These are phyloP conservation scores for Neopestalotiopsis rosae DNA, from an alignment of 2,329 filamentous ascomycete species.

Conservation along the genomic window DNA sequence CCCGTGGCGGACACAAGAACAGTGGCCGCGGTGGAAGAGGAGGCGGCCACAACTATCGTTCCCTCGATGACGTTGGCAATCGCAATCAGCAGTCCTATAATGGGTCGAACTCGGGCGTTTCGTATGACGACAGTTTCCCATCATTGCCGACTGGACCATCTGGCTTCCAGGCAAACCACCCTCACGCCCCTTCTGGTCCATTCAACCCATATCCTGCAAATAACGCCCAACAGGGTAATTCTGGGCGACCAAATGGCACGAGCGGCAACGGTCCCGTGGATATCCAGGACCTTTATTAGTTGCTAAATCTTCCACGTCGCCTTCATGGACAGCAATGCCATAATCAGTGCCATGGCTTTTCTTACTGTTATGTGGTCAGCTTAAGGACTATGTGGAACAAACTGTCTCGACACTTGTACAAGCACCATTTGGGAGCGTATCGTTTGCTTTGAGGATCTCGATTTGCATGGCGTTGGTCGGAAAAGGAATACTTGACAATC, in stretches of 20 bases:
- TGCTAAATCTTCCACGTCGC: too few species aligned
- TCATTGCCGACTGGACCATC: conserved; percentile 32
- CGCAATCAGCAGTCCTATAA: conserved; percentile 51
- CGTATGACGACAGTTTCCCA: conserved; percentile 51
- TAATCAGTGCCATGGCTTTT: not conserved
- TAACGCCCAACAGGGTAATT: conserved; percentile 21
- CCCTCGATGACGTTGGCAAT: conserved; percentile 68
- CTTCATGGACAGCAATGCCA: not conserved
- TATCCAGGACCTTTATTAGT: conserved; percentile 48
- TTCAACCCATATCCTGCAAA: not conserved
- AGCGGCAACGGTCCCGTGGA: conserved; percentile 33
- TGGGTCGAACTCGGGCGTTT: conserved; percentile 42
- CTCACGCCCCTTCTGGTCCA: conserved; percentile 17
- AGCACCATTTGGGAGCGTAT: not conserved
- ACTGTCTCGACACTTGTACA: not conserved
- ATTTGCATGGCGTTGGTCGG: conserved; percentile 13
- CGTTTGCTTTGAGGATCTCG: conserved; percentile 2
- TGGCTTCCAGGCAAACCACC: conserved; percentile 26
- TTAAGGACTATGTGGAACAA: not conserved
- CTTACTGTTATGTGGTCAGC: too few species aligned
- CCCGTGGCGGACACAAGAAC: conserved; percentile 42
- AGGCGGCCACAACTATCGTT: conserved; percentile 63
- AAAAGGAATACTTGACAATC: not conserved
- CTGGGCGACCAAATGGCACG: conserved; percentile 26
- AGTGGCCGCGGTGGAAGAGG: conserved; percentile 51